Conservation (phyloP, 2,329 filamentous ascomycete genomes). For the Paecilomyces formosus region DNA sequence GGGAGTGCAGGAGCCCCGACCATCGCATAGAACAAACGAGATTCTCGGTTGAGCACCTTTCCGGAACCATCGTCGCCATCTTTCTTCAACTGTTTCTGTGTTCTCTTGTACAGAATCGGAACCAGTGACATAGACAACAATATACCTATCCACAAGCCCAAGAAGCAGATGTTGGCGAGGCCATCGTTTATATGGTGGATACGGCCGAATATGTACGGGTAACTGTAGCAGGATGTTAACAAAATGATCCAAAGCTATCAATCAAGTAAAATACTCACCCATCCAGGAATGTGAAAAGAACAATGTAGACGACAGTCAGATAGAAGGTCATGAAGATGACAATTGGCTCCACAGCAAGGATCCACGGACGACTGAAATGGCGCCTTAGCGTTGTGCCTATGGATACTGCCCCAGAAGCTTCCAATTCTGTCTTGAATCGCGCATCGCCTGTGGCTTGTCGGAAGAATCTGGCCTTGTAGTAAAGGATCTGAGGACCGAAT, state of each 20-base stretch:
- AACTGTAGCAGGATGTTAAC: not conserved
- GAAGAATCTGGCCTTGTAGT: constrained; percentile 3
- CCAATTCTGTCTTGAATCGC: not conserved
- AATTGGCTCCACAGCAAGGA: constrained; percentile 7
- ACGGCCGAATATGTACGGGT: not conserved
- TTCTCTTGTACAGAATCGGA: not conserved
- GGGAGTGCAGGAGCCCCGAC: constrained; percentile 45
- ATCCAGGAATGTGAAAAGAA: constrained; percentile 17
- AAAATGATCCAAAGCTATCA: not conserved
- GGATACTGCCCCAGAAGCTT: not conserved
- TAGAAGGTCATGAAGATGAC: constrained; percentile 12
- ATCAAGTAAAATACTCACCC: not conserved
- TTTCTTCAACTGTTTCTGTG: constrained; percentile 21
- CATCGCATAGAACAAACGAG: constrained; percentile 50
- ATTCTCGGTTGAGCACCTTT: constrained; percentile 42
- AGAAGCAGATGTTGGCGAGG: not conserved
- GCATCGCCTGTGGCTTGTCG: constrained; percentile 5
- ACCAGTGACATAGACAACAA: not conserved
- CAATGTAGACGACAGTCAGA: constrained; percentile 13
- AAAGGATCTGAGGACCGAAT: not conserved
- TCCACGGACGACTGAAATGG: constrained; percentile 1
- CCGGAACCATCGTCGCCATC: constrained; percentile 30
- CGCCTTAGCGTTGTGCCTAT: not conserved
- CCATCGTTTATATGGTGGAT: not conserved
- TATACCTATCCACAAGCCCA: not conserved